These are phyloP conservation scores for Domatiomyces catenatus DNA, from an alignment of 2,329 filamentous ascomycete genomes.

Conservation along the genomic window DNA sequence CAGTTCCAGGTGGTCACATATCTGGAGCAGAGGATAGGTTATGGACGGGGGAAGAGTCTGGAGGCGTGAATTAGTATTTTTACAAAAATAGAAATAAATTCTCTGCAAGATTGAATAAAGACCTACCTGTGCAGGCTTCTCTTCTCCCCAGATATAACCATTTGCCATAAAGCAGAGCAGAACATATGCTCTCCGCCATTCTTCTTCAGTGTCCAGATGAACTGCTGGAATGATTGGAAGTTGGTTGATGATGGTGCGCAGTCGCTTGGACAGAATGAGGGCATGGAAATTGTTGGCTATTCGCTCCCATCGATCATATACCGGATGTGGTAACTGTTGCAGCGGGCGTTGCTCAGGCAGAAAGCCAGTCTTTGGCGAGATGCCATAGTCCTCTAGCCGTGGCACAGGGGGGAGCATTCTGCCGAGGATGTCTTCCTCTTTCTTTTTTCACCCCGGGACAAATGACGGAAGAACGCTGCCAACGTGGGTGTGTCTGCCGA, in stretches of 20 bases:
- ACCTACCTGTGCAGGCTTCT: slow-evolving; percentile 52
- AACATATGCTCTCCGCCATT: slow-evolving; percentile 81
- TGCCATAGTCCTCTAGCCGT: slow-evolving; percentile 57
- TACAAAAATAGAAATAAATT: neutral
- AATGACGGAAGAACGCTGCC: neutral
- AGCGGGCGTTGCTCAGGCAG: slow-evolving; percentile 69
- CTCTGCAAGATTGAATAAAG: slow-evolving; percentile 5
- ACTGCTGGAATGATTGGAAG: slow-evolving; percentile 72
- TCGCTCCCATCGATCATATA: slow-evolving; percentile 91
- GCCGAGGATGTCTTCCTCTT: slow-evolving; percentile 8
- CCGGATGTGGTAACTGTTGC: slow-evolving; percentile 65
- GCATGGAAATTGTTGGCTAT: slow-evolving; percentile 73
- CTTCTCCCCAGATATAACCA: slow-evolving; percentile 78
- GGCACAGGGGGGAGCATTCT: slow-evolving; percentile 35
- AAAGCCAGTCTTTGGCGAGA: slow-evolving; percentile 56
- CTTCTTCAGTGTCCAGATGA: slow-evolving; percentile 64
- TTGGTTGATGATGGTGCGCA: slow-evolving; percentile 63
- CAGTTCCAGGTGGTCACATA: slow-evolving; percentile 66
- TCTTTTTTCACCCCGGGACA: neutral
- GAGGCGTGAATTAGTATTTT: neutral
- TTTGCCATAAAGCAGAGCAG: slow-evolving; percentile 68
- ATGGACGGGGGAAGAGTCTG: slow-evolving; percentile 61
- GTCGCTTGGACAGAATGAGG: slow-evolving; percentile 67
- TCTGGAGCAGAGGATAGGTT: slow-evolving; percentile 63
- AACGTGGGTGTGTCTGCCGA: slow-evolving; percentile 12